Evolutionary conservation across 108 stramenopile genomes (phyloP).

Genomic region (Fragilariopsis cylindrus): DNA sequence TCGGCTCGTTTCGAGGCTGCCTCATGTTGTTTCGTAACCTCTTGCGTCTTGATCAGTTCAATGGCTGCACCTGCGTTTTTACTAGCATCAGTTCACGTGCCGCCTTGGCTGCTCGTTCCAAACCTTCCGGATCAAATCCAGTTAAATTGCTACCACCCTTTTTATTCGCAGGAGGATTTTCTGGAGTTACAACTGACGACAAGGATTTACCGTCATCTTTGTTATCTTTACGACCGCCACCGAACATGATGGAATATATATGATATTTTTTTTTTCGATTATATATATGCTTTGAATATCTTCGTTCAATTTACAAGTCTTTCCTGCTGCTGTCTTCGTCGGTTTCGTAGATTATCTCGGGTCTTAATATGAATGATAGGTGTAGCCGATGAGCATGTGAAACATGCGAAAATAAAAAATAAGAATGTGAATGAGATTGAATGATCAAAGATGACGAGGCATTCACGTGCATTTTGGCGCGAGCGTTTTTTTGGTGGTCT

Average conservation of each 20-base stretch:
- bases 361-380: too few relatives aligned
- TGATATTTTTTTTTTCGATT: too few relatives aligned
- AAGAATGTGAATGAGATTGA: too few relatives aligned
- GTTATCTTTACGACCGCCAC: slow-evolving; percentile 56
- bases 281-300: too few relatives aligned
- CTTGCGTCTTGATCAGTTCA: slow-evolving; percentile 93
- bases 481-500: too few relatives aligned
- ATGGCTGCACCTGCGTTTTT: slow-evolving; percentile 81
- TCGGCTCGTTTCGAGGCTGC: slow-evolving; percentile 83
- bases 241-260: slow-evolving; percentile 10
- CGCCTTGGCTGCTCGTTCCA: slow-evolving; percentile 95
- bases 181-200: slow-evolving; percentile 75
- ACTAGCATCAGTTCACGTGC: slow-evolving; percentile 79
- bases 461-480: too few relatives aligned
- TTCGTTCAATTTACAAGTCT: too few relatives aligned
- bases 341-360: too few relatives aligned
- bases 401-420: too few relatives aligned
- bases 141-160: slow-evolving; percentile 55
- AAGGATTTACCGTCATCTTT: slow-evolving; percentile 63
- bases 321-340: too few relatives aligned
- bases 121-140: slow-evolving; percentile 92
- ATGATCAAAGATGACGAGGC: too few relatives aligned
- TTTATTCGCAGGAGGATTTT: slow-evolving; percentile 64
- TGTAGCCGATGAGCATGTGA: too few relatives aligned
- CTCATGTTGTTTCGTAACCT: slow-evolving; percentile 94